Conservation (phyloP, 306 rosid genomes). For the Castanea mollissima region DNA sequence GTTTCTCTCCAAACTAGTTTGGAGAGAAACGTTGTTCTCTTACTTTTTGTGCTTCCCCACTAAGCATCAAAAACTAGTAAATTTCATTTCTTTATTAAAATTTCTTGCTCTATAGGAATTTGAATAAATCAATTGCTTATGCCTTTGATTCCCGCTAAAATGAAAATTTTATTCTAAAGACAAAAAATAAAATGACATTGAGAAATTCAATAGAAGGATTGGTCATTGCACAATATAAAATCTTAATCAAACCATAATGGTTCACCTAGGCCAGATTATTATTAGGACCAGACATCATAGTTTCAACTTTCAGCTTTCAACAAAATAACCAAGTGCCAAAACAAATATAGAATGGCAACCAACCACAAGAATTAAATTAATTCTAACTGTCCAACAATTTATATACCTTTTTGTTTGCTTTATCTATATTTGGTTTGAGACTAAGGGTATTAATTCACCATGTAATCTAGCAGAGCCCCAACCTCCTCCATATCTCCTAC, state of each 20-base stretch:
- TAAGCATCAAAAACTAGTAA: background rate
- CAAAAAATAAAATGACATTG: background rate
- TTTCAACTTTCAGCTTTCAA: background rate
- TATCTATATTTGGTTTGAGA: background rate
- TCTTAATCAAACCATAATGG: background rate
- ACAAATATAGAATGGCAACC: background rate
- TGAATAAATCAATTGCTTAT: background rate
- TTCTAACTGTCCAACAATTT: background rate
- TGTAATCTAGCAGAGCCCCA: background rate
- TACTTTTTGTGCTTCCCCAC: background rate
- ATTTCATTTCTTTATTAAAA: background rate
- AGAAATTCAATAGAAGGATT: background rate
- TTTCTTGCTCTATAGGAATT: background rate
- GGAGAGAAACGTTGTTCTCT: background rate
- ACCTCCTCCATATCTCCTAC: slow-evolving; percentile 2
- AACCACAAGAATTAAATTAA: background rate
- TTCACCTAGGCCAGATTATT: background rate
- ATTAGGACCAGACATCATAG: background rate
- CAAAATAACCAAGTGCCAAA: background rate
- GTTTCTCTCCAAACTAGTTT: no score
- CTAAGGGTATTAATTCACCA: background rate
- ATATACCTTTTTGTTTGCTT: background rate
- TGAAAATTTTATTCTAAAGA: background rate
- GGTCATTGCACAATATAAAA: background rate
- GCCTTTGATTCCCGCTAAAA: background rate